Evolutionary conservation across 768 basidiomycete genomes (phyloP).

Genomic region (Trametes cubensis): DNA sequence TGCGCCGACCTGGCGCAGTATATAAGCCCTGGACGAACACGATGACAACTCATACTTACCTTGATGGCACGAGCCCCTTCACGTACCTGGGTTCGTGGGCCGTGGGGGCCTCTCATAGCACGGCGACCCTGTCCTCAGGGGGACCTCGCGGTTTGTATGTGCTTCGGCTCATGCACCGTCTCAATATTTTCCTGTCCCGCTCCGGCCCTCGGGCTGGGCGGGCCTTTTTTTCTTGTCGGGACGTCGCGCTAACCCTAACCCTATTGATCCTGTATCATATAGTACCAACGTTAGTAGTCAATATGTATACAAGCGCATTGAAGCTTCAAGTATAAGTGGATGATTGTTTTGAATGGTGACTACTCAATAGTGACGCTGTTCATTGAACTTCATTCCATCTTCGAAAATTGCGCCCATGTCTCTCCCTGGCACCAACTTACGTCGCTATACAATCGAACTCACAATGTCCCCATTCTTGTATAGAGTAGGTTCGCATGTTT

Average conservation of each 20-base stretch:
- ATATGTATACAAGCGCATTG: too few relatives aligned
- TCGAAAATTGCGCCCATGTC: too few relatives aligned
- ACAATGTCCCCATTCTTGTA: too few relatives aligned
- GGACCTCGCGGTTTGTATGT: slow-evolving; percentile 44
- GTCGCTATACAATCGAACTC: too few relatives aligned
- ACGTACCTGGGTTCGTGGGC: slow-evolving; percentile 1
- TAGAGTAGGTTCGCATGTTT: too few relatives aligned
- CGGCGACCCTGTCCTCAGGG: slow-evolving; percentile 54
- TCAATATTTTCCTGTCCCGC: slow-evolving; percentile 28
- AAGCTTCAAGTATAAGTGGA: too few relatives aligned
- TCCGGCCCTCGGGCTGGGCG: slow-evolving; percentile 29
- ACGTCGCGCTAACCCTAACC: slow-evolving; percentile 19
- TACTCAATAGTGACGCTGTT: too few relatives aligned
- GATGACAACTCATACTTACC: background rate
- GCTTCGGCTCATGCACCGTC: slow-evolving; percentile 41
- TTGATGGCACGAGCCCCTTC: slow-evolving; percentile 5
- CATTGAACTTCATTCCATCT: too few relatives aligned
- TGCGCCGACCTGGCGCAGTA: background rate
- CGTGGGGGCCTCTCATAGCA: slow-evolving; percentile 29
- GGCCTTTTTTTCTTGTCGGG: slow-evolving; percentile 20
- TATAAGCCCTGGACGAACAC: background rate
- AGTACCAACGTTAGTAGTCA: too few relatives aligned
- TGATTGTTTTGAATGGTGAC: too few relatives aligned
- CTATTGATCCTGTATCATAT: background rate
- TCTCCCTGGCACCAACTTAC: too few relatives aligned